Evolutionary conservation across 768 basidiomycete genomes (phyloP), one percentile per base, ranked within the genome.

Genomic region (Tricholoma matsutake): DNA sequence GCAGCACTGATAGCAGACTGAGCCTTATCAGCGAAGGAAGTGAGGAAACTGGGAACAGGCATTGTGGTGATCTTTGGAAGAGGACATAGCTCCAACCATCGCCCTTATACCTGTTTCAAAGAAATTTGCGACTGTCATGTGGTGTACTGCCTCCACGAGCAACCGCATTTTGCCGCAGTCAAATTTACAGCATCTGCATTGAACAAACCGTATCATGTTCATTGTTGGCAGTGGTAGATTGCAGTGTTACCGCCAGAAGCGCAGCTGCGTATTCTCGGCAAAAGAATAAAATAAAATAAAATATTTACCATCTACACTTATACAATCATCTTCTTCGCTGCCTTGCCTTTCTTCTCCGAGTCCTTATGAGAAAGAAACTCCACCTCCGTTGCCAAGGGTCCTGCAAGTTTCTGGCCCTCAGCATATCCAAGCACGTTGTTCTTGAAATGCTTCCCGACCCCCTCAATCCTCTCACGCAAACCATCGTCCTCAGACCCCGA

Each of bases 341-440:
- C 72, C 75, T 94, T 94, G 70, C 89, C 90, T 80, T 96, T 96
- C 84, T 89, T 94, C 81, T 96, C 94, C 65, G 89, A 89, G 75
- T 96, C 94, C 76, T 94, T 94, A 80, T 96, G 94, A 69, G 91
- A 93, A 75, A 92, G 74, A 73, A 95, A 98, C 78, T 96, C 92
- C 32, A 97, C 93, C 78, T 98, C 95, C 6, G 94, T 96, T 64
- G 94, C 89, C 72, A 96, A 81, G n/a, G 94, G 88, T 22, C 92
- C 91, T 49, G 83, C 84, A 56, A 96, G 77, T 76, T 86, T 88
- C 72, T 86, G 84, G n/a, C 76, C 70, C 65, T 93, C 89, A 2
- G 76, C 56, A 72, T 88, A 96, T 6, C 94, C 95, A 41, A 99
- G 83, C 49, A 98, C 95, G 59, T 76, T 85, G 55, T 80, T 87